phyloP scores from a whole-genome alignment of 2,329 filamentous ascomycete species.

The Herpomyces periplanetae region DNA sequence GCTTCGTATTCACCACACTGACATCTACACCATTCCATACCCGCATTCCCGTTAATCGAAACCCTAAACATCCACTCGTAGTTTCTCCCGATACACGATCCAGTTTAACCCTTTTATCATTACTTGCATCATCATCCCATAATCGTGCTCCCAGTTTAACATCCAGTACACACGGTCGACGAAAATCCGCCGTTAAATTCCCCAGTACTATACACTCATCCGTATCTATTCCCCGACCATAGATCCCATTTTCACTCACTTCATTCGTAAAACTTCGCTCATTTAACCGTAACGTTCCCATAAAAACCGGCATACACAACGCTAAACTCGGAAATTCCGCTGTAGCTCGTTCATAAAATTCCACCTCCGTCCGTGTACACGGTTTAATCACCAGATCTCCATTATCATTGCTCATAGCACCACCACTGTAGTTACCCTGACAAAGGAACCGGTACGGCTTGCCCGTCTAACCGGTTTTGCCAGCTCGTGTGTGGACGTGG shows the following conservation, averaged over 20 bases:
- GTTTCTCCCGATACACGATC: conserved; percentile 18
- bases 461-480: too few relatives aligned
- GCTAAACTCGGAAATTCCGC: conserved; percentile 28
- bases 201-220: conserved; percentile 45
- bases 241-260: conserved; percentile 10
- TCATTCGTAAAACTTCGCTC: conserved; percentile 7
- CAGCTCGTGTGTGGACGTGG: too few relatives aligned
- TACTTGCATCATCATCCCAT: conserved; percentile 31
- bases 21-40: conserved; percentile 11
- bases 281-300: conserved; percentile 23
- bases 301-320: conserved; percentile 42
- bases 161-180: conserved; percentile 56
- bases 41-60: conserved; percentile 23
- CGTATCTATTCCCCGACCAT: conserved; percentile 25
- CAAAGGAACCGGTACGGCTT: too few relatives aligned
- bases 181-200: conserved; percentile 44
- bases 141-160: conserved; percentile 56
- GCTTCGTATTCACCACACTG: conserved; percentile 1
- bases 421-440: conserved; percentile 40
- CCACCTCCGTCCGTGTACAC: conserved; percentile 44
- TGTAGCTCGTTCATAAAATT: conserved; percentile 42
- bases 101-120: conserved; percentile 16
- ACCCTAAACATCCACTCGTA: conserved; percentile 18
- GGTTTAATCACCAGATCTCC: conserved; percentile 78
- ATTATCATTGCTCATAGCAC: conserved; percentile 43